phyloP scores from a whole-genome alignment of 306 rosid species.

The Quercus variabilis region DNA sequence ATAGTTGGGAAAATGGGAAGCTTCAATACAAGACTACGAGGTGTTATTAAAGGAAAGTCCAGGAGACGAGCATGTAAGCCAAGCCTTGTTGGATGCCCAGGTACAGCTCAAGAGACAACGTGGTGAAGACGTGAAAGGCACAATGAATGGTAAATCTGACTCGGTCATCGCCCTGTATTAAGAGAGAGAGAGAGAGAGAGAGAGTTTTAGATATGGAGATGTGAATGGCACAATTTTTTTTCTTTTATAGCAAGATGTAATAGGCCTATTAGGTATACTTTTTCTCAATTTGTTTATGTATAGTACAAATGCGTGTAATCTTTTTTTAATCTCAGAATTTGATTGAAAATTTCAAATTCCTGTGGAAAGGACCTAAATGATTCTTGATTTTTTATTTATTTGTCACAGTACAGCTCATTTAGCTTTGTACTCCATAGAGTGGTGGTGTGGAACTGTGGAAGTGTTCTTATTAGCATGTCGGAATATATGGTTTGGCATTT shows the following conservation, averaged over 20 bases:
- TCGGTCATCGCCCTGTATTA: not conserved
- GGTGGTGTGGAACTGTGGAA: no score
- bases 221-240: not conserved
- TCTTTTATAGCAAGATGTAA: not conserved
- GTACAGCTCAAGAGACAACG: conserved; percentile 37
- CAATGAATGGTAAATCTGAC: conserved; percentile 1
- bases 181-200: not conserved
- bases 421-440: no score
- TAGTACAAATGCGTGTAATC: not conserved
- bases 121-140: conserved; percentile 21
- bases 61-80: conserved; percentile 45
- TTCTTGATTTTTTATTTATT: no score
- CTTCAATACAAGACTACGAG: conserved; percentile 70
- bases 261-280: not conserved
- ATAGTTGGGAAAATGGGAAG: conserved; percentile 78
- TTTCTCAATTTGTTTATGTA: conserved; percentile 10
- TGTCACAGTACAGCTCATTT: no score
- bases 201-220: not conserved
- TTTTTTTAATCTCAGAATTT: not conserved
- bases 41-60: conserved; percentile 49
- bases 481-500: not conserved
- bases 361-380: no score
- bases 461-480: not conserved
- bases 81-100: conserved; percentile 47
- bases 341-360: not conserved